Evolutionary conservation across 176 grass and related monocot genomes (phyloP).

Genomic region (Musa schizocarpa): DNA sequence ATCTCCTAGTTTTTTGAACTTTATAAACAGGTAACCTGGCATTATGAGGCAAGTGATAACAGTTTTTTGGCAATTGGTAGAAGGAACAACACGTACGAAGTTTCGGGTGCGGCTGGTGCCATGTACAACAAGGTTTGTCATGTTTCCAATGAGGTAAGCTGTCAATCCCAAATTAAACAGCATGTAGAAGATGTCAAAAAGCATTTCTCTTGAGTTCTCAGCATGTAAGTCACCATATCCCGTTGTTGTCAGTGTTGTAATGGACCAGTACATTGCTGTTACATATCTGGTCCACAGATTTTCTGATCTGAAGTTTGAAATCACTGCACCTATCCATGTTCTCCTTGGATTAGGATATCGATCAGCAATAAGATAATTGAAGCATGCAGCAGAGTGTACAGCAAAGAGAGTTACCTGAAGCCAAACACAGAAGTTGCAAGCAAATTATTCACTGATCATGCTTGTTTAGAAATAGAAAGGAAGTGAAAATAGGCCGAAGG

Average conservation of each 20-base stretch:
- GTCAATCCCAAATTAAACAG: conserved; percentile 81
- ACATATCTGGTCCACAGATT: conserved; percentile 71
- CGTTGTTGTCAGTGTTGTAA: conserved; percentile 74
- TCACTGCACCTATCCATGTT: conserved; percentile 78
- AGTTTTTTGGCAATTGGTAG: conserved; percentile 3
- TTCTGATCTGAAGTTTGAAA: conserved; percentile 53
- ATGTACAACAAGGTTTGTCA: conserved; percentile 87
- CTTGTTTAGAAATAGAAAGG: conserved; percentile 1
- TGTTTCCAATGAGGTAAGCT: conserved; percentile 81
- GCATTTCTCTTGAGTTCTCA: conserved; percentile 72
- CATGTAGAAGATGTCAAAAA: conserved; percentile 71
- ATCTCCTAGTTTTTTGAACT: no score
- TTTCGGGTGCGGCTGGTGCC: conserved; percentile 73
- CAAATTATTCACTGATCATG: neutral
- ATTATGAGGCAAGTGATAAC: neutral
- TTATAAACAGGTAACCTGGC: conserved; percentile 11
- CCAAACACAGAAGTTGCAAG: neutral
- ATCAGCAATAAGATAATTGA: conserved; percentile 77
- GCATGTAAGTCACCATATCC: conserved; percentile 84
- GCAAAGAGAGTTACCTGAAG: conserved; percentile 79
- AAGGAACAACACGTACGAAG: conserved; percentile 39
- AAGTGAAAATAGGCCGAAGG: conserved; percentile 7
- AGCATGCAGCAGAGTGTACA: conserved; percentile 68
- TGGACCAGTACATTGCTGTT: conserved; percentile 77
- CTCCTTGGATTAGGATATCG: conserved; percentile 50